Evolutionary conservation across 1,284 basidiomycete species (phyloP), one percentile per base, ranked within the genome.

Genomic region (Pterula multifida): DNA sequence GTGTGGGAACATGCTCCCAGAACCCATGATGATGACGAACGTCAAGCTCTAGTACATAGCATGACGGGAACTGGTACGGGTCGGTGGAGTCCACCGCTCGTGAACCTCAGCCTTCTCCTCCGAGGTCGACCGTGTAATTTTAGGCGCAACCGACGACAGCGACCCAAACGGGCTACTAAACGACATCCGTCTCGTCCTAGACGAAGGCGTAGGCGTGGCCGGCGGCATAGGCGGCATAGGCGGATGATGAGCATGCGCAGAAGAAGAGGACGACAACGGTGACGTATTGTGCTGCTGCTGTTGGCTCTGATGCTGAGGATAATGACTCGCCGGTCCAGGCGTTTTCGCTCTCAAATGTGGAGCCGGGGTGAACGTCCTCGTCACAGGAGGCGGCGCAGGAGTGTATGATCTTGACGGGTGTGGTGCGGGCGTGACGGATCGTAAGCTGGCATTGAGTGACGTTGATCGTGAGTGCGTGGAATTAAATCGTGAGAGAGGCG

Each of bases 101-200:
- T 72, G 75, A 35, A 73, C 64, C 58, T 63, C 58, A 51, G 67
- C 64, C 49, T 72, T 75, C 63, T 79, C 76, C 55, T 77, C 76
- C 36, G 75, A 75, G 51, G 72, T 64, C 26, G 71, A 70, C 48
- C 75, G 68, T 42, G 61, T 56, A 58, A 75, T 70, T 65, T 71
- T 71, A 47, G 68, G 66, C 47, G 75, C 71, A 39, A 69, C 68
- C n/a, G 69, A 62, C 15, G 61, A 61, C 1, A 73, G 70, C 53
- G 73, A 62, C 21, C 66, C 60, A 26, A 75, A 69, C 13, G 72
- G 65, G 55, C 71, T 73, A 17, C 39, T 42, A 6, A 42, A 17
- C 6, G 39, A 42, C 39, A 42, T 42, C 17, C 39, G 9, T 17
- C 39, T 42, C 13, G 39, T 42, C 39, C 39, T 42, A 17, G 39